Evolutionary conservation across 2,329 filamentous ascomycete genomes (phyloP).

Genomic region (Colletotrichum costaricense): DNA sequence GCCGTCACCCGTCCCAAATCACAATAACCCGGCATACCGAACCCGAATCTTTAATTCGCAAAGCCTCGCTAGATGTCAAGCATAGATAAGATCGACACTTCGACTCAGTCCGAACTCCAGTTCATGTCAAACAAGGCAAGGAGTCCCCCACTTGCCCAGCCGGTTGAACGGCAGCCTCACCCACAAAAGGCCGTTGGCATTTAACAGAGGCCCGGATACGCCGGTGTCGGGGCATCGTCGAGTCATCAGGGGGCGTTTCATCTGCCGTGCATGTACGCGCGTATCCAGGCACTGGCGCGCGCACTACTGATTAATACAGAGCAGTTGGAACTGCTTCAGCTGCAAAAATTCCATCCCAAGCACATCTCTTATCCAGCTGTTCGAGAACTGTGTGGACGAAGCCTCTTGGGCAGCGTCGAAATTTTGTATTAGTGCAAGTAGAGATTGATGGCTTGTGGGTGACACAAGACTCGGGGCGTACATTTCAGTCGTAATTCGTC

Average conservation of each 20-base stretch:
- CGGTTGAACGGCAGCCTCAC: background rate
- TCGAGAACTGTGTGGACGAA: too few species aligned
- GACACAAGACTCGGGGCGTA: too few species aligned
- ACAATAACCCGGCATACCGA: background rate
- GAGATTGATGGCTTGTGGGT: too few species aligned
- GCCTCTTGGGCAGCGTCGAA: too few species aligned
- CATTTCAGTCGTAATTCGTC: too few species aligned
- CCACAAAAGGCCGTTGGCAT: background rate
- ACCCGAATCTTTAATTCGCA: background rate
- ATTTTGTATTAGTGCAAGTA: too few species aligned
- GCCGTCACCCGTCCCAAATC: background rate
- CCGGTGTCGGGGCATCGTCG: background rate
- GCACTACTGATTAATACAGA: too few species aligned
- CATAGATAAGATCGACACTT: background rate
- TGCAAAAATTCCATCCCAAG: too few species aligned
- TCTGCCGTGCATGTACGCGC: background rate
- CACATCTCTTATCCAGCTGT: too few species aligned
- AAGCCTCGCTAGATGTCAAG: background rate
- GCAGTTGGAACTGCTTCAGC: background rate
- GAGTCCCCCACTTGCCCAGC: background rate
- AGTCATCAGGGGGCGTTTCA: background rate
- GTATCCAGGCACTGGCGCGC: background rate
- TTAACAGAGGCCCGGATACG: background rate
- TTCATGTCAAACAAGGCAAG: background rate
- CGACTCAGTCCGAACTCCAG: background rate